Evolutionary conservation across 2,329 filamentous ascomycete genomes (phyloP).

Genomic region (Immersiporthe knoxdaviesiana): DNA sequence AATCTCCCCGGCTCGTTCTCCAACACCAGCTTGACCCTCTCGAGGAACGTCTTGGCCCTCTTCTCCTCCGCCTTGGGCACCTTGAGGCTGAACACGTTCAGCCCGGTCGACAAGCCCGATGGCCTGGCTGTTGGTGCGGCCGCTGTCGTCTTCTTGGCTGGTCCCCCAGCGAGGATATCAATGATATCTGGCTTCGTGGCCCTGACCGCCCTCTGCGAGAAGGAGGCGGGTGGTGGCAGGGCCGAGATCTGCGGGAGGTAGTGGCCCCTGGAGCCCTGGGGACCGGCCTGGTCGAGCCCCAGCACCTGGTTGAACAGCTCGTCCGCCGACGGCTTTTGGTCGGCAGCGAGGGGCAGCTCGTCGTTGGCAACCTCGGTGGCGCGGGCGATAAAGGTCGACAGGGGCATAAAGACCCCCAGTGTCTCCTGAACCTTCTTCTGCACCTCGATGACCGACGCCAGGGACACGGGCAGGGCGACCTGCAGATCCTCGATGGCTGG

Average conservation of each 20-base stretch:
- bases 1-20: constrained; percentile 79
- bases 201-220: constrained; percentile 40
- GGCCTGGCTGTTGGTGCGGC: constrained; percentile 43
- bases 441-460: constrained; percentile 76
- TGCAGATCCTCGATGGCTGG: constrained; percentile 54
- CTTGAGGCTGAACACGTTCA: constrained; percentile 80
- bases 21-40: constrained; percentile 81
- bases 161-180: constrained; percentile 68
- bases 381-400: constrained; percentile 84
- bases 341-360: constrained; percentile 70
- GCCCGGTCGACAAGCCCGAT: constrained; percentile 53
- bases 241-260: constrained; percentile 74
- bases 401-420: constrained; percentile 78
- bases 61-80: constrained; percentile 81
- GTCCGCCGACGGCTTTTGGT: constrained; percentile 68
- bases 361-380: constrained; percentile 89
- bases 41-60: constrained; percentile 79
- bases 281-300: constrained; percentile 59
- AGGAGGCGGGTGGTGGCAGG: constrained; percentile 51
- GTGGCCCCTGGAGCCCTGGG: constrained; percentile 59
- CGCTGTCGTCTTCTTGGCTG: constrained; percentile 35
- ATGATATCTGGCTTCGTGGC: constrained; percentile 74
- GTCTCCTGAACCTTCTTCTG: constrained; percentile 79
- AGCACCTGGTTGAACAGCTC: constrained; percentile 91
- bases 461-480: constrained; percentile 75